phyloP scores from a whole-genome alignment of 768 basidiomycete species.

The Rhodotorula diobovata region DNA sequence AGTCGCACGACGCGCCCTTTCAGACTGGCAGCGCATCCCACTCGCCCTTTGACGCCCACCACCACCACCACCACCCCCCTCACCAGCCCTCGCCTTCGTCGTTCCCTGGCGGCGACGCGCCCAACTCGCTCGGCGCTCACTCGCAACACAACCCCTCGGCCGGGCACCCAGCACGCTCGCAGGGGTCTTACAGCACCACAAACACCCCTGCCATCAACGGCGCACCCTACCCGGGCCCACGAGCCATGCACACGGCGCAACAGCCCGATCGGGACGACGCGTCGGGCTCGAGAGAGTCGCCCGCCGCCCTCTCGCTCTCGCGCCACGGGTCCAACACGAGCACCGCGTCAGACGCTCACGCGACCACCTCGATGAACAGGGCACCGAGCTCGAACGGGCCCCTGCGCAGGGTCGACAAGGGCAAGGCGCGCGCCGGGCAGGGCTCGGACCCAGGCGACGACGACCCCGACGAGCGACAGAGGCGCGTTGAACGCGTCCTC shows the following conservation, averaged over 20 bases:
- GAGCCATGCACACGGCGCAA: background rate
- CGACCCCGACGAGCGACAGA: slow-evolving; percentile 9
- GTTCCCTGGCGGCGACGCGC: background rate
- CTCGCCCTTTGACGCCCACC: background rate
- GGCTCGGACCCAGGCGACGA: background rate
- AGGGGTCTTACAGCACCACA: background rate
- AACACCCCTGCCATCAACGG: background rate
- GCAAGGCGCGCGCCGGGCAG: slow-evolving; percentile 17
- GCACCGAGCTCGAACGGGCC: background rate
- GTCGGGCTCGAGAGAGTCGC: background rate
- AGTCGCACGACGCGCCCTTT: background rate
- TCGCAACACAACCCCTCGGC: background rate
- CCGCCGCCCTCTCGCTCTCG: background rate
- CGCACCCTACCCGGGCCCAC: background rate
- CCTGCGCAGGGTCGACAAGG: slow-evolving; percentile 14
- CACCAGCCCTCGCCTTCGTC: background rate
- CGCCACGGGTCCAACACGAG: background rate
- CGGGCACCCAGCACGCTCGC: background rate
- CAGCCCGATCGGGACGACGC: background rate
- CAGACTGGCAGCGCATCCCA: background rate
- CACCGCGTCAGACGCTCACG: background rate
- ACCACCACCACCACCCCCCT: no score
- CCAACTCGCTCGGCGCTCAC: background rate
- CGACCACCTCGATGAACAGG: background rate
- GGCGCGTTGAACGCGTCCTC: slow-evolving; percentile 22